Evolutionary conservation across 2,329 filamentous ascomycete genomes (phyloP).

Genomic region (Bimuria novae-zelandiae): DNA sequence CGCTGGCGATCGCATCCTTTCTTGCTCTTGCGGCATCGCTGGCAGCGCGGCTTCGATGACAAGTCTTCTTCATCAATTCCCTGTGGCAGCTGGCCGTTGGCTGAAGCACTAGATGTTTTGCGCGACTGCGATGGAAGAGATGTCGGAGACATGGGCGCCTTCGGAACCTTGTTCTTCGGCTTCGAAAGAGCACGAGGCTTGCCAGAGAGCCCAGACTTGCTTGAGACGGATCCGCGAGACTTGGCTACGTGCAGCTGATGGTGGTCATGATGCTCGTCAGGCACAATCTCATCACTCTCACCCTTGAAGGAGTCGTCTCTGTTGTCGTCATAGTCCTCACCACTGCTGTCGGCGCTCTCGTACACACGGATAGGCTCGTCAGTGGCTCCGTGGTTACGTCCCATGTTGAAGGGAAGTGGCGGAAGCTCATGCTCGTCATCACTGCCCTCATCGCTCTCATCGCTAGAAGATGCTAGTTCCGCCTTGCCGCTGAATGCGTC

Average conservation of each 20-base stretch:
- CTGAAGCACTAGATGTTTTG: conserved; percentile 74
- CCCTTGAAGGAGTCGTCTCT: conserved; percentile 59
- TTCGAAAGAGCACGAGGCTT: conserved; percentile 54
- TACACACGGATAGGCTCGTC: conserved; percentile 53
- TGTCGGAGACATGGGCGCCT: conserved; percentile 57
- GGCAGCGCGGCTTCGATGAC: conserved; percentile 94
- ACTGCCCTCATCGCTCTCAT: conserved; percentile 71
- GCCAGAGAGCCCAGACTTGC: conserved; percentile 47
- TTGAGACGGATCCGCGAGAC: conserved; percentile 44
- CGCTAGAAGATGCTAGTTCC: conserved; percentile 61
- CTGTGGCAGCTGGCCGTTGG: conserved; percentile 66
- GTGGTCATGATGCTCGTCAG: conserved; percentile 40
- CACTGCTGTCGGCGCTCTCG: conserved; percentile 59
- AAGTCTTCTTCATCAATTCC: conserved; percentile 82
- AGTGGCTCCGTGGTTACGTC: conserved; percentile 22
- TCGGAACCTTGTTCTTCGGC: conserved; percentile 55
- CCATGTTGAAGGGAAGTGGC: conserved; percentile 35
- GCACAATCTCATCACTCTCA: conserved; percentile 55
- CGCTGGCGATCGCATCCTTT: conserved; percentile 98
- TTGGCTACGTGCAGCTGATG: conserved; percentile 49
- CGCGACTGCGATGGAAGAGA: conserved; percentile 72
- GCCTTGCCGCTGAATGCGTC: conserved; percentile 91
- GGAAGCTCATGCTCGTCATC: conserved; percentile 61
- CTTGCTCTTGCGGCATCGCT: conserved; percentile 98
- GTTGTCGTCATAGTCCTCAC: conserved; percentile 61